Conservation (phyloP, 306 rosid genomes). For the Medicago arabica region DNA sequence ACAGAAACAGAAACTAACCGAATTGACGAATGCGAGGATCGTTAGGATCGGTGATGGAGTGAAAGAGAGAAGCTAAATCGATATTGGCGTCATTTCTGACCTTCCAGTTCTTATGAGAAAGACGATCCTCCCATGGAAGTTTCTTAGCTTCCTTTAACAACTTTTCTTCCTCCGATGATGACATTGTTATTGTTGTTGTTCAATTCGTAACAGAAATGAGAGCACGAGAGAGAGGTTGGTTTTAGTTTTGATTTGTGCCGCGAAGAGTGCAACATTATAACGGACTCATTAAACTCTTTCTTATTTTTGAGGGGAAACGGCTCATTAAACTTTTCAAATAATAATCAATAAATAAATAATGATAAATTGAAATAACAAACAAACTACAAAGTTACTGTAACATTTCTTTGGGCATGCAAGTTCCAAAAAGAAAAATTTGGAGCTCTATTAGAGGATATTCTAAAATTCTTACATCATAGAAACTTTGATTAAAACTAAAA, state of each 20-base stretch:
- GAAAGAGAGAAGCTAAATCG: conserved; percentile 86
- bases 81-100: conserved; percentile 92
- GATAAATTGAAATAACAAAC: no score
- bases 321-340: no score
- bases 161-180: conserved; percentile 90
- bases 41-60: conserved; percentile 97
- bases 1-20: conserved; percentile 49
- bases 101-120: conserved; percentile 97
- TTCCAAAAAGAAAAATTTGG: no score
- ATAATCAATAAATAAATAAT: no score
- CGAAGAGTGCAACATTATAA: no score
- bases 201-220: conserved; percentile 28
- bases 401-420: no score
- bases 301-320: no score
- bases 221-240: conserved; percentile 21
- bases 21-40: conserved; percentile 94
- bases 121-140: conserved; percentile 98
- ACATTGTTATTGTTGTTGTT: conserved; percentile 39
- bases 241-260: not conserved
- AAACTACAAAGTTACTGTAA: no score
- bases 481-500: no score
- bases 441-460: no score
- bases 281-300: no score
- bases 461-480: no score
- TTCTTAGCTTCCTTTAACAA: conserved; percentile 95